Percentiles rank a stretch among this genome's conserved stretches.
These are phyloP conservation scores for Paraphaeosphaeria minitans DNA, from an alignment of 2,329 filamentous ascomycete species.

Conservation along the genomic window DNA sequence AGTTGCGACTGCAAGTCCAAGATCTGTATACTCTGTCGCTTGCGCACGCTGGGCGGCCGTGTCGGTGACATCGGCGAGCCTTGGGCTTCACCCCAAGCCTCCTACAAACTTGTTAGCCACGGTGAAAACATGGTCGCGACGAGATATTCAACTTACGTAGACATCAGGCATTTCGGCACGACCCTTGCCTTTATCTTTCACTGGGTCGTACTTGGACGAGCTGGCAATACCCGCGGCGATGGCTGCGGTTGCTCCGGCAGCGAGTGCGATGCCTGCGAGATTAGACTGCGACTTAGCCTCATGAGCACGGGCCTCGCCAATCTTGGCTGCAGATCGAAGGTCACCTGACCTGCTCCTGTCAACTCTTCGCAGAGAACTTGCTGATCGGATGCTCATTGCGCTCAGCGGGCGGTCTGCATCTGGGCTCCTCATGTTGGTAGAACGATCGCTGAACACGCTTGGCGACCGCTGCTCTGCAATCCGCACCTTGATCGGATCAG, in stretches of 20 bases:
- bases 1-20: slow-evolving; percentile 83
- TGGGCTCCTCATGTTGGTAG: slow-evolving; percentile 48
- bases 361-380: slow-evolving; percentile 73
- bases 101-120: slow-evolving; percentile 60
- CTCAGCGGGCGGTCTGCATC: slow-evolving; percentile 66
- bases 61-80: slow-evolving; percentile 91
- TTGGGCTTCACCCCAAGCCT: slow-evolving; percentile 90
- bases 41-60: slow-evolving; percentile 92
- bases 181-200: slow-evolving; percentile 86
- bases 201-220: slow-evolving; percentile 69
- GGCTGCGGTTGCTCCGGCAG: slow-evolving; percentile 44
- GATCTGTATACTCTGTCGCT: slow-evolving; percentile 96
- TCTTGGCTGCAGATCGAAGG: slow-evolving; percentile 71
- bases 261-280: slow-evolving; percentile 38
- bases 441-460: slow-evolving; percentile 53
- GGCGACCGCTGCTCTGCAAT: slow-evolving; percentile 43
- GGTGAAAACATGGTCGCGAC: slow-evolving; percentile 13
- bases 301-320: slow-evolving; percentile 53
- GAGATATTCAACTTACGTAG: slow-evolving; percentile 71
- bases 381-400: slow-evolving; percentile 60
- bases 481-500: slow-evolving; percentile 43
- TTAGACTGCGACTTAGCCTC: slow-evolving; percentile 42
- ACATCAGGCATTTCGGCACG: slow-evolving; percentile 85
- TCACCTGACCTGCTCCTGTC: slow-evolving; percentile 74
- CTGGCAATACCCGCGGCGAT: slow-evolving; percentile 53